Evolutionary conservation across 805 yeast genomes (phyloP), one percentile per base, ranked within the genome.

Genomic region (Saccharomycopsis synnaedendra): DNA sequence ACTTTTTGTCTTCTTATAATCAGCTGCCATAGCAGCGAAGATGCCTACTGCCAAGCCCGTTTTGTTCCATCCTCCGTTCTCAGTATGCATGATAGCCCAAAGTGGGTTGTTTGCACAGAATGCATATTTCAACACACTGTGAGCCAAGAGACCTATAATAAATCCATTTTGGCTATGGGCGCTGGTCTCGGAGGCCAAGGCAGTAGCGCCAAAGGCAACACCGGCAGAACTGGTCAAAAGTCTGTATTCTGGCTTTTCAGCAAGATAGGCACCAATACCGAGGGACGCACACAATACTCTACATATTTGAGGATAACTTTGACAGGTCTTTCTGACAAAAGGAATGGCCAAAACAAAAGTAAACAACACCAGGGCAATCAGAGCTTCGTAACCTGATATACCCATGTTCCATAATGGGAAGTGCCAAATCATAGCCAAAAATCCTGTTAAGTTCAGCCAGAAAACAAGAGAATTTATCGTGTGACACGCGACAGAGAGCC

Each of bases 341-440:
- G 77, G 70, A 10, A 80, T 54, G 4, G 64, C 64, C 31, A 83
- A 64, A 2, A 84, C 39, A 9, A 80, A 50, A 1, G 95, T 87
- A 3, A 84, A 72, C 7, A 78, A 46, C 37, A 80, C 67, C 28
- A 78, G 66, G 5, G 77, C 59, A 42, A 86, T 69, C 3, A 79
- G 73, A 0, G 83, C 83, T 65, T 93, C 98, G 61, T 85, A 89
- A 3, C 98, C 98, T 1, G 95, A 84, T 41, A 93, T 82, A 5
- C 97, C 97, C 97, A 93, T 88, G 60, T 84, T 76, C 98, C 98
- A 93, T 53, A 93, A 70, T 7, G 98, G 98, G 72, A 93, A 93
- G 67, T 85, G 86, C 98, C 98, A 93, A 44, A 93, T 80, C 59
- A 93, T 80, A 48, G 93, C 74, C 41, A 87, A 82, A 50, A 93